phyloP scores from a whole-genome alignment of 371 early-diverging fungal genomes.

The Lichtheimia corymbifera region DNA sequence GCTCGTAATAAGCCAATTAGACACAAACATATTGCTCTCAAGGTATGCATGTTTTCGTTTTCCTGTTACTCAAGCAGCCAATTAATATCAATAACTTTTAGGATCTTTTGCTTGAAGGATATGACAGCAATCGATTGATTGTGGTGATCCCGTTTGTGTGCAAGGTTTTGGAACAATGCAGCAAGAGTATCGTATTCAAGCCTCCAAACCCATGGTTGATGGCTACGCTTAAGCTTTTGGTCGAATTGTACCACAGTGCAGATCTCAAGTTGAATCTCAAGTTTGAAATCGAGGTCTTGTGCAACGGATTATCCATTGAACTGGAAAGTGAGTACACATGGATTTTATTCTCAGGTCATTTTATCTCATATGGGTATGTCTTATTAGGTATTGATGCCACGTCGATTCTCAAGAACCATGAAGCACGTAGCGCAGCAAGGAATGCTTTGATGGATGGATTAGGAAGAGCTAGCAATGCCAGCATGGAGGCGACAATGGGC shows the following conservation, averaged over 20 bases:
- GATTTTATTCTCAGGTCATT: background rate
- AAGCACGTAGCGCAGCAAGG: slow-evolving; percentile 41
- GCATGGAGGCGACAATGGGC: background rate
- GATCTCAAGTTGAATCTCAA: slow-evolving; percentile 92
- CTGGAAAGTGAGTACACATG: slow-evolving; percentile 46
- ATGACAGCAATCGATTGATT: slow-evolving; percentile 81
- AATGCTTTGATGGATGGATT: slow-evolving; percentile 20
- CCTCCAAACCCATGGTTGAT: slow-evolving; percentile 98
- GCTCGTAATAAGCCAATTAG: slow-evolving; percentile 91
- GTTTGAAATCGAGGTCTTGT: slow-evolving; percentile 97
- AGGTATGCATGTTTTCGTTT: slow-evolving; percentile 51
- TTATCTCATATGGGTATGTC: background rate
- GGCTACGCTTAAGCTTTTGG: slow-evolving; percentile 87
- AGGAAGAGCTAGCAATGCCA: background rate
- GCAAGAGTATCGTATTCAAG: slow-evolving; percentile 81
- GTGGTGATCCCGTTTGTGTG: slow-evolving; percentile 98
- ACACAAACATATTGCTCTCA: slow-evolving; percentile 91
- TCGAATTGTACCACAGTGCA: slow-evolving; percentile 91
- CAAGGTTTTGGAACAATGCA: slow-evolving; percentile 92
- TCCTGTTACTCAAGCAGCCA: too few relatives aligned
- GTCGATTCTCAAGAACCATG: slow-evolving; percentile 65
- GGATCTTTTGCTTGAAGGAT: slow-evolving; percentile 91
- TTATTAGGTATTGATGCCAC: slow-evolving; percentile 74
- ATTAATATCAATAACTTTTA: slow-evolving; percentile 18
- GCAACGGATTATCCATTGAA: slow-evolving; percentile 86